Conservation (phyloP, 257 asterid genomes). For the Ajuga chamaepitys region DNA sequence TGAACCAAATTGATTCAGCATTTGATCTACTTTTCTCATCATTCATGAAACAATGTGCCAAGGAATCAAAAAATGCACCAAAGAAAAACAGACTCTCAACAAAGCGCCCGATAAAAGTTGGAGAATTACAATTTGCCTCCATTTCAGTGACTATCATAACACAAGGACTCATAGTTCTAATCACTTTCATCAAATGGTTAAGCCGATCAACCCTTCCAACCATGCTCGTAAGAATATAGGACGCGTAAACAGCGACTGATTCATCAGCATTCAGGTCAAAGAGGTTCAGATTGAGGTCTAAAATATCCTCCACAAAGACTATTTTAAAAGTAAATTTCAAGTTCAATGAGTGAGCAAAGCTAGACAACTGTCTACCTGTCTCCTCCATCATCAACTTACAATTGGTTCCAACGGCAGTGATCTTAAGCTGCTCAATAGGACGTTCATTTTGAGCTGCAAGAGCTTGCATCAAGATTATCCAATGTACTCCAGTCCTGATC, state of each 20-base stretch:
- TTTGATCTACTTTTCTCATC: constrained; percentile 19
- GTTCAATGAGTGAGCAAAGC: constrained; percentile 13
- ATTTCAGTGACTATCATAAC: constrained; percentile 29
- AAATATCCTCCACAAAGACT: constrained; percentile 3
- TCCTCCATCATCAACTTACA: background rate
- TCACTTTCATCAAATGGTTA: constrained; percentile 24
- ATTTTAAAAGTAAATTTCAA: background rate
- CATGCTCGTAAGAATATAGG: background rate
- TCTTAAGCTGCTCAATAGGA: constrained; percentile 10
- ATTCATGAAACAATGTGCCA: constrained; percentile 37
- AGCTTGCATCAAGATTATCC: constrained; percentile 17
- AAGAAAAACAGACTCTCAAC: constrained; percentile 32
- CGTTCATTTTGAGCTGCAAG: background rate
- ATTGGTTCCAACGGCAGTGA: constrained; percentile 5
- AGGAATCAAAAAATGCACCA: constrained; percentile 33
- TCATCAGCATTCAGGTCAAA: background rate
- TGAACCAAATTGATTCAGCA: constrained; percentile 22
- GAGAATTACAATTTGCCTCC: constrained; percentile 36
- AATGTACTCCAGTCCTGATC: constrained; percentile 18
- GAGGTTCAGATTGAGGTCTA: background rate
- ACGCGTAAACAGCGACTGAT: background rate
- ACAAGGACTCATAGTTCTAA: constrained; percentile 26
- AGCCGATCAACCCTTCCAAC: constrained; percentile 20
- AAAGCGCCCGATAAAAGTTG: constrained; percentile 34
- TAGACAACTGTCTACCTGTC: constrained; percentile 8